These are phyloP conservation scores for Lignosus rhinocerotis DNA, from an alignment of 1,284 basidiomycete genomes.

Conservation along the genomic window DNA sequence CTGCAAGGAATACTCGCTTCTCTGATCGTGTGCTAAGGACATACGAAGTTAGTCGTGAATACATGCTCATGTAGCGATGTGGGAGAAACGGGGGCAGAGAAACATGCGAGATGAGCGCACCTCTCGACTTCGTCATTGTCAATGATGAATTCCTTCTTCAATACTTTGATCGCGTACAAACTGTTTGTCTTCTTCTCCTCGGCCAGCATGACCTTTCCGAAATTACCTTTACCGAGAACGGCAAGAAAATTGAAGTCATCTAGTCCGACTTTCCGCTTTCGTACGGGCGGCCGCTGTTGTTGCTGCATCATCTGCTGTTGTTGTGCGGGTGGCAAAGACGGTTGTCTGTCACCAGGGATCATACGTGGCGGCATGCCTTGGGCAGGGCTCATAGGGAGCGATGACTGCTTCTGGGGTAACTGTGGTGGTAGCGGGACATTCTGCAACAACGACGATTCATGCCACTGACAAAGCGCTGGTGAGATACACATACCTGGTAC, in stretches of 20 bases:
- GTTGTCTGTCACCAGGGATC: conserved; percentile 29
- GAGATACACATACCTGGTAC: conserved; percentile 29
- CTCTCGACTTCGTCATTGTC: conserved; percentile 99
- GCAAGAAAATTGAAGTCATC: conserved; percentile 99
- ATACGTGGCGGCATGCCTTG: conserved; percentile 20
- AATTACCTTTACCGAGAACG: conserved; percentile 98
- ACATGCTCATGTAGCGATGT: neutral
- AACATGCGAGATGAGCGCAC: conserved; percentile 42
- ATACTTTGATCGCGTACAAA: conserved; percentile 98
- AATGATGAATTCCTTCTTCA: conserved; percentile 99
- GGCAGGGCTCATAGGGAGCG: conserved; percentile 22
- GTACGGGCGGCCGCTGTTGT: conserved; percentile 32
- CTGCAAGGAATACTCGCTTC: conserved; percentile 97
- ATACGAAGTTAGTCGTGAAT: neutral
- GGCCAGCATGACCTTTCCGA: conserved; percentile 99
- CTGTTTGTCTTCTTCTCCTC: conserved; percentile 93
- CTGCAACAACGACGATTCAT: neutral
- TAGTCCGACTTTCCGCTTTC: conserved; percentile 88
- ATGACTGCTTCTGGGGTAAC: conserved; percentile 37
- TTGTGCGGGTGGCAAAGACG: conserved; percentile 27
- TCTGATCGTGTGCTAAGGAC: conserved; percentile 90
- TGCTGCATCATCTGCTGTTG: conserved; percentile 31
- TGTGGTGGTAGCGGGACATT: conserved; percentile 24
- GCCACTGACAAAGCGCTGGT: neutral
- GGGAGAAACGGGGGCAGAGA: neutral